phyloP scores from a whole-genome alignment of 1,284 basidiomycete species.

The Porogramme epimiltina region DNA sequence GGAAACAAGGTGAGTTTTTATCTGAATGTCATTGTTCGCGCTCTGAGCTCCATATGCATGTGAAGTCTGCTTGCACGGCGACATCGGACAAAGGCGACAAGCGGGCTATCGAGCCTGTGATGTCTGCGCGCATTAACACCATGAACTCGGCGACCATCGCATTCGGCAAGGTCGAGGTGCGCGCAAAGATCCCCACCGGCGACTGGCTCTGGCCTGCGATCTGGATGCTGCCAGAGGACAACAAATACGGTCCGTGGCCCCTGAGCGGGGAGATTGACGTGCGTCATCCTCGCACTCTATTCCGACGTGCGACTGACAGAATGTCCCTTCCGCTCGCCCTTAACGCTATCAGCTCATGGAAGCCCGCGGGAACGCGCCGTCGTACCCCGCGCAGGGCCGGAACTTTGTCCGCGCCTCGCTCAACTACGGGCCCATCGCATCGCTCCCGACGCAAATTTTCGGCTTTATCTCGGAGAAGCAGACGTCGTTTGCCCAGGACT shows the following conservation, averaged over 20 bases:
- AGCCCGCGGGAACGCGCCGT: conserved; percentile 63
- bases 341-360: conserved; percentile 81
- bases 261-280: conserved; percentile 75
- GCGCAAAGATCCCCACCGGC: conserved; percentile 41
- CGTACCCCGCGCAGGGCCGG: conserved; percentile 64
- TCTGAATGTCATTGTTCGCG: not conserved
- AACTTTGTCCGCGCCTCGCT: conserved; percentile 76
- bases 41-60: not conserved
- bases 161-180: conserved; percentile 76
- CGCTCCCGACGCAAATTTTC: conserved; percentile 59
- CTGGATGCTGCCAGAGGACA: conserved; percentile 78
- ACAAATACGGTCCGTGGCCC: conserved; percentile 78
- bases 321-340: too few species aligned
- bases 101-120: conserved; percentile 72
- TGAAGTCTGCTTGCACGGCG: conserved; percentile 43
- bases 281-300: conserved; percentile 16
- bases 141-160: conserved; percentile 59
- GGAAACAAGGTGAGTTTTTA: conserved; percentile 28
- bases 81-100: conserved; percentile 37
- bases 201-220: conserved; percentile 86
- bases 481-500: conserved; percentile 60
- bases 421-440: conserved; percentile 73
- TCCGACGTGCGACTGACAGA: not conserved
- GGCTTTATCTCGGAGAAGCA: conserved; percentile 73
- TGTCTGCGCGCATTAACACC: conserved; percentile 75